phyloP scores from a whole-genome alignment of 1,284 basidiomycete species.

The Volvariella surrecta region DNA sequence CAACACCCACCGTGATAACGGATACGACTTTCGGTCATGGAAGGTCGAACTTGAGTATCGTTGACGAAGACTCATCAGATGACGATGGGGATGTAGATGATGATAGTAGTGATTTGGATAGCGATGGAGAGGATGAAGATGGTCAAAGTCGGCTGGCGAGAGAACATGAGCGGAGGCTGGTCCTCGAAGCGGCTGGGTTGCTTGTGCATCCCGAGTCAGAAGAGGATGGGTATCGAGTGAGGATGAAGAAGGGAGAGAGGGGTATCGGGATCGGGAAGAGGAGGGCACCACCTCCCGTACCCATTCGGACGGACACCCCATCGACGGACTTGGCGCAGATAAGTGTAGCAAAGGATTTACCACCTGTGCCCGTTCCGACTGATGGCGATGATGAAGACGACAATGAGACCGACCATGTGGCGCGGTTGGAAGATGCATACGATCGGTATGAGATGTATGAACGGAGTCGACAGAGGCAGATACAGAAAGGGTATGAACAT shows the following conservation, averaged over 20 bases:
- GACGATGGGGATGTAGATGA: slow-evolving; percentile 2
- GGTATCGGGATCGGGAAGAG: slow-evolving; percentile 7
- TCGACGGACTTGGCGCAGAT: slow-evolving; percentile 9
- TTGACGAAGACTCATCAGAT: slow-evolving; percentile 3
- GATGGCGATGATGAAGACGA: background rate
- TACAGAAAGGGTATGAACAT: background rate
- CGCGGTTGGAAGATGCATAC: slow-evolving; percentile 78
- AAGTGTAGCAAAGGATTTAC: slow-evolving; percentile 36
- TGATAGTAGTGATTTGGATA: slow-evolving; percentile 15
- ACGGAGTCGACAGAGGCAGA: background rate
- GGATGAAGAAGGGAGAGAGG: slow-evolving; percentile 8
- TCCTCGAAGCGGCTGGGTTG: slow-evolving; percentile 83
- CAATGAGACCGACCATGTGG: slow-evolving; percentile 24
- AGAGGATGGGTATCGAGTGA: slow-evolving; percentile 17
- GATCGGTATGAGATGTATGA: slow-evolving; percentile 62
- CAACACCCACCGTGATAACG: no score
- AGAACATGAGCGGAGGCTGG: slow-evolving; percentile 70
- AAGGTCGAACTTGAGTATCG: background rate
- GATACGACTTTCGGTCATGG: background rate
- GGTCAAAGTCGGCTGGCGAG: slow-evolving; percentile 40
- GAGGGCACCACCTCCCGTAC: slow-evolving; percentile 9
- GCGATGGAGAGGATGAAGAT: slow-evolving; percentile 23
- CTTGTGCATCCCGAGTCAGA: slow-evolving; percentile 52
- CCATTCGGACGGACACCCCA: slow-evolving; percentile 3
- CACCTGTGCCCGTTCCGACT: slow-evolving; percentile 31